Evolutionary conservation across 176 grass and related monocot genomes (phyloP).

Genomic region (Carex pumila): DNA sequence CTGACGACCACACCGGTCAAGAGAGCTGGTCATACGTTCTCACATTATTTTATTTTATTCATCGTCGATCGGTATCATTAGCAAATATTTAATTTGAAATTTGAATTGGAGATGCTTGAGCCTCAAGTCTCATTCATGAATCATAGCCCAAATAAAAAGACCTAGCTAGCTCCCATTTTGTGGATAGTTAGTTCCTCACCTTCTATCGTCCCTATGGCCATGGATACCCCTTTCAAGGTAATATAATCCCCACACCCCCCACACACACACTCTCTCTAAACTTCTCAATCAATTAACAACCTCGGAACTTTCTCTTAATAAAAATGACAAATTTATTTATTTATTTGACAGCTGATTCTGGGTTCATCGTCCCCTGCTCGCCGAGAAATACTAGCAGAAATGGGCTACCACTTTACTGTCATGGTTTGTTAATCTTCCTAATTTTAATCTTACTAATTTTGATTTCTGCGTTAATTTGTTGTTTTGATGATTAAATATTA

Average conservation of each 20-base stretch:
- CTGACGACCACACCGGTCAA: too few species aligned
- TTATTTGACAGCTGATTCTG: constrained; percentile 42
- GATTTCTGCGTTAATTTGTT: neutral
- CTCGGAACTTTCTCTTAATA: neutral
- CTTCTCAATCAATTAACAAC: neutral
- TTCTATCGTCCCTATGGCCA: neutral
- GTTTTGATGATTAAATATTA: neutral
- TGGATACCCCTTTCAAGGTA: constrained; percentile 10
- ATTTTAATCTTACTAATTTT: neutral
- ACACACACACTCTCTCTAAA: neutral
- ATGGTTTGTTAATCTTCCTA: constrained; percentile 28
- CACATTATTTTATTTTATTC: too few species aligned
- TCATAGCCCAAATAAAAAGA: neutral
- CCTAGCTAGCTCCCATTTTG: neutral
- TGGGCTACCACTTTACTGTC: constrained; percentile 63
- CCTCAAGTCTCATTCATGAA: too few species aligned
- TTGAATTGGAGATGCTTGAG: too few species aligned
- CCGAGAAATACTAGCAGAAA: constrained; percentile 51
- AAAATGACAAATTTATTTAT: neutral
- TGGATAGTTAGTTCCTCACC: neutral
- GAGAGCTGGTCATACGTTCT: too few species aligned
- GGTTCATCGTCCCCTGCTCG: constrained; percentile 69
- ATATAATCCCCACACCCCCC: neutral
- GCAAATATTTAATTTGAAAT: too few species aligned
- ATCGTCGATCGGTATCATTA: too few species aligned